Evolutionary conservation across 1,284 basidiomycete genomes (phyloP).

Genomic region (Trichosporon sp.): DNA sequence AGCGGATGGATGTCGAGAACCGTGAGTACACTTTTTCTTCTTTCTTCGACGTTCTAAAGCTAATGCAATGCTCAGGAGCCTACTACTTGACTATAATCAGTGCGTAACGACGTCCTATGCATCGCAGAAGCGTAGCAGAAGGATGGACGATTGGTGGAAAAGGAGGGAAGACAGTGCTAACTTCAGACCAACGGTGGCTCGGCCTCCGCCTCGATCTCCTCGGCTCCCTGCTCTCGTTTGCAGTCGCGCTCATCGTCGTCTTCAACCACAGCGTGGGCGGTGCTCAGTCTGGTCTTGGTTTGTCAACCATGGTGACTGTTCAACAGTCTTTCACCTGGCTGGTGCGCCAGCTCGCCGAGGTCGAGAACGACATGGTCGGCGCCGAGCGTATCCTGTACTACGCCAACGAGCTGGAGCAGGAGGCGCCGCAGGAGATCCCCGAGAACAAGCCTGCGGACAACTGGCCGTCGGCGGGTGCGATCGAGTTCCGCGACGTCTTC

Average conservation of each 20-base stretch:
- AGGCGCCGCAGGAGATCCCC: conserved; percentile 63
- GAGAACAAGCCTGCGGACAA: conserved; percentile 56
- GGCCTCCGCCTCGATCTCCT: conserved; percentile 81
- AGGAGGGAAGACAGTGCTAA: not conserved
- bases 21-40: too few species aligned
- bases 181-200: conserved; percentile 66
- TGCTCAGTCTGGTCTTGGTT: conserved; percentile 59
- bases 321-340: conserved; percentile 66
- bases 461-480: conserved; percentile 59
- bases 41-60: too few species aligned
- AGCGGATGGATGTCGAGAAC: conserved; percentile 80
- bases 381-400: conserved; percentile 72
- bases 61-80: too few species aligned
- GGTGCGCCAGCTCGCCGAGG: conserved; percentile 73
- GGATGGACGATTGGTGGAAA: not conserved
- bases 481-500: conserved; percentile 47
- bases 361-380: conserved; percentile 88
- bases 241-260: conserved; percentile 72
- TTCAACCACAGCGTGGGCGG: conserved; percentile 68
- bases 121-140: not conserved
- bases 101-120: not conserved
- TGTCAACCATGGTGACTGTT: conserved; percentile 52
- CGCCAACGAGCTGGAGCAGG: conserved; percentile 67
- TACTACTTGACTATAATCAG: conserved; percentile 66
- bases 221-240: conserved; percentile 68